Evolutionary conservation across 2,329 filamentous ascomycete genomes (phyloP).

Genomic region (Aspergillus sp.): DNA sequence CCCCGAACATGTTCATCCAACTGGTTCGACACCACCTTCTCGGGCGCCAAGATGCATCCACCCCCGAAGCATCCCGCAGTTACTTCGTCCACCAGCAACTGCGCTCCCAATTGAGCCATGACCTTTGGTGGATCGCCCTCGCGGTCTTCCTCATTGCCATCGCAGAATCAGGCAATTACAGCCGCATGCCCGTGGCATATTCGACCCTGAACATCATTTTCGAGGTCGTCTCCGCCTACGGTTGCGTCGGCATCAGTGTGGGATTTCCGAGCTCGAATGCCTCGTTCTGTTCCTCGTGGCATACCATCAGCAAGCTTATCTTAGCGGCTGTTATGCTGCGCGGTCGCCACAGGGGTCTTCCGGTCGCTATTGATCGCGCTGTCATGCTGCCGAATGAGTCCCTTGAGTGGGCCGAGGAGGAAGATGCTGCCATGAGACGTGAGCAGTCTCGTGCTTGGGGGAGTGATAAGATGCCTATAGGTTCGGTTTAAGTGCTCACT

Average conservation of each 20-base stretch:
- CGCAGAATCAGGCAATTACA: constrained; percentile 61
- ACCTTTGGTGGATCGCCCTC: constrained; percentile 66
- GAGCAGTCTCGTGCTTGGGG: constrained; percentile 30
- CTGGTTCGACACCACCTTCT: constrained; percentile 31
- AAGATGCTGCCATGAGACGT: constrained; percentile 39
- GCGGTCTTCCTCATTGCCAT: constrained; percentile 62
- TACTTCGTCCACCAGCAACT: constrained; percentile 60
- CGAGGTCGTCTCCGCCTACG: constrained; percentile 55
- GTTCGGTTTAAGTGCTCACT: constrained; percentile 22
- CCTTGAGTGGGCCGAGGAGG: constrained; percentile 46
- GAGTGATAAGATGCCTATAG: constrained; percentile 28
- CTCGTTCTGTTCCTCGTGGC: constrained; percentile 59
- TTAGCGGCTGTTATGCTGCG: constrained; percentile 60
- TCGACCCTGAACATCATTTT: constrained; percentile 62
- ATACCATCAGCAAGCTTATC: constrained; percentile 59
- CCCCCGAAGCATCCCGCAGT: constrained; percentile 41
- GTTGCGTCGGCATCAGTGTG: constrained; percentile 62
- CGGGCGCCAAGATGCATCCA: constrained; percentile 22
- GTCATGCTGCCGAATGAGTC: constrained; percentile 44
- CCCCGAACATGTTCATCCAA: constrained; percentile 28
- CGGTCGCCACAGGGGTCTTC: constrained; percentile 59
- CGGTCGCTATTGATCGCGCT: constrained; percentile 59
- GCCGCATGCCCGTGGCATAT: constrained; percentile 54
- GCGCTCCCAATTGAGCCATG: constrained; percentile 66
- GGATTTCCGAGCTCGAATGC: constrained; percentile 58